A percentile compares a stretch with the other conserved stretches of the same genome.
Conservation (phyloP, 2,329 filamentous ascomycete species). For the Fusarium penzigii region DNA sequence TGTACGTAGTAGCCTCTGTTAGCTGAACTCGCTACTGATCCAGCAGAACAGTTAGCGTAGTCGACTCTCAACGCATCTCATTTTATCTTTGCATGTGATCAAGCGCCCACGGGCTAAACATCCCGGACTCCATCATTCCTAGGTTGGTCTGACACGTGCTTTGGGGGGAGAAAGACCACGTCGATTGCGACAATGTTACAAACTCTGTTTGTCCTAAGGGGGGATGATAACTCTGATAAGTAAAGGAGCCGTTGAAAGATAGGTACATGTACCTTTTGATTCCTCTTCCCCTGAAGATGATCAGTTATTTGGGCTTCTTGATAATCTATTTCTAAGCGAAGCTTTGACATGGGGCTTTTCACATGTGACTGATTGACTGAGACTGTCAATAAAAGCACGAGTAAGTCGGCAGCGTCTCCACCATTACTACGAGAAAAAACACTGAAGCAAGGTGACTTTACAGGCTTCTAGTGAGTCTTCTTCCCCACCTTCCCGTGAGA, state of each 20-base stretch:
- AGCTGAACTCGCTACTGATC: constrained; percentile 18
- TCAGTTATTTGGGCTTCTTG: too few relatives aligned
- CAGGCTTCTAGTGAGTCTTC: constrained; percentile 22
- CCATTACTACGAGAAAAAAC: neutral
- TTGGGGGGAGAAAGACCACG: neutral
- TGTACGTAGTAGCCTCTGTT: constrained; percentile 15
- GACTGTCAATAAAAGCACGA: neutral
- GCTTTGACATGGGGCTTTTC: too few relatives aligned
- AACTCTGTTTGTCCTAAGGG: neutral
- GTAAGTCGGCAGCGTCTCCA: neutral
- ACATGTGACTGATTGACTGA: too few relatives aligned
- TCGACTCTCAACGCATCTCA: constrained; percentile 7
- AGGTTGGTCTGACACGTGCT: constrained; percentile 31
- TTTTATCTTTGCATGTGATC: constrained; percentile 28
- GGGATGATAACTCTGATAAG: too few relatives aligned
- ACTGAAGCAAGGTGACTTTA: constrained; percentile 8
- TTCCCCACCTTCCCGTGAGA: constrained; percentile 19
- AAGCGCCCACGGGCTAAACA: constrained; percentile 11
- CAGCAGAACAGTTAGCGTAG: constrained; percentile 17
- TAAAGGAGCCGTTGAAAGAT: too few relatives aligned
- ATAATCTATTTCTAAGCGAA: too few relatives aligned
- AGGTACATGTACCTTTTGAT: too few relatives aligned
- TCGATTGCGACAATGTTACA: neutral
- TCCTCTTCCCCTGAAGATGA: too few relatives aligned
- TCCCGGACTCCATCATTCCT: neutral